Evolutionary conservation across 257 asterid species (phyloP).

Genomic region (Solanum raphanifolium): DNA sequence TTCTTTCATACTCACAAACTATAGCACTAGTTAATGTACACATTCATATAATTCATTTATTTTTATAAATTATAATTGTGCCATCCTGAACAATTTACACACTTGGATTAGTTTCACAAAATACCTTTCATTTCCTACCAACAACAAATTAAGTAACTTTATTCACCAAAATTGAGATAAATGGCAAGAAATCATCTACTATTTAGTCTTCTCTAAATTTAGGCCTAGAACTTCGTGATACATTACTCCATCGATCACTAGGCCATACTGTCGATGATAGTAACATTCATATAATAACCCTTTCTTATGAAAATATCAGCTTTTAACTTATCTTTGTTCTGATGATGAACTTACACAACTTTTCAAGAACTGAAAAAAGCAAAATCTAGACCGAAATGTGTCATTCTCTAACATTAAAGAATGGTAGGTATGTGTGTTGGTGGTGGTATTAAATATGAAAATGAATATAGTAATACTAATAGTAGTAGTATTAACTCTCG

Average conservation of each 20-base stretch:
- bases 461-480: not conserved
- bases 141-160: too few relatives aligned
- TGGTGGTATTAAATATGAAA: not conserved
- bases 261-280: accelerated
- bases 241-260: not conserved
- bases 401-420: not conserved
- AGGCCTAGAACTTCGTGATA: too few relatives aligned
- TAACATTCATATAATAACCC: not conserved
- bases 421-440: not conserved
- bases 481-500: not conserved
- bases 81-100: not conserved
- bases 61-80: not conserved
- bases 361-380: not conserved
- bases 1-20: not conserved
- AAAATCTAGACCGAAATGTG: not conserved
- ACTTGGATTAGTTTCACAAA: not conserved
- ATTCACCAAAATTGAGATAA: not conserved
- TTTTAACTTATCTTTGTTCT: not conserved
- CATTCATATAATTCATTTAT: not conserved
- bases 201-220: too few relatives aligned
- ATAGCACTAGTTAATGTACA: not conserved
- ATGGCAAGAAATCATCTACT: not conserved
- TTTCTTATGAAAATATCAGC: not conserved
- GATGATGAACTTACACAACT: not conserved
- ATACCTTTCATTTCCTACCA: too few relatives aligned